Conservation (phyloP, 495 filamentous ascomycete genomes). For the Penicillium riverlandense region DNA sequence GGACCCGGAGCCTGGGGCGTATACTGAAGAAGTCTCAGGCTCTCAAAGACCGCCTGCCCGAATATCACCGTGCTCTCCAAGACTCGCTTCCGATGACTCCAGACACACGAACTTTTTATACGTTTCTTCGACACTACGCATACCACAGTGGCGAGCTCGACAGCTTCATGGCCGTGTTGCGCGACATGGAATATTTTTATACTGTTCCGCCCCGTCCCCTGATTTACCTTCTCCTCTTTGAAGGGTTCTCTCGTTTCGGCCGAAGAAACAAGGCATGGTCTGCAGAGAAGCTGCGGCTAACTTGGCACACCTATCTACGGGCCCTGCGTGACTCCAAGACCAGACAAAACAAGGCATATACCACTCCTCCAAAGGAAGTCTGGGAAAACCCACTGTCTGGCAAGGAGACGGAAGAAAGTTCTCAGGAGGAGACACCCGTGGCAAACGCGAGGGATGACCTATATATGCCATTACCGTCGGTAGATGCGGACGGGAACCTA, state of each 20-base stretch:
- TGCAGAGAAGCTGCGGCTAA: conserved; percentile 41
- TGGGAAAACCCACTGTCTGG: conserved; percentile 34
- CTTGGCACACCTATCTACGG: conserved; percentile 39
- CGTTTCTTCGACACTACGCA: conserved; percentile 32
- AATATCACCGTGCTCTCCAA: conserved; percentile 30
- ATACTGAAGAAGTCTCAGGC: conserved; percentile 28
- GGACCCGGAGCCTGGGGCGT: conserved; percentile 22
- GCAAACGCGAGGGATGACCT: conserved; percentile 10
- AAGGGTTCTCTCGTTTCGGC: conserved; percentile 68
- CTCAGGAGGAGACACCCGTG: conserved; percentile 2
- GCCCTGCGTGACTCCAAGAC: conserved; percentile 48
- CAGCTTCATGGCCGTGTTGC: conserved; percentile 26
- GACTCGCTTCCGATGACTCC: conserved; percentile 31
- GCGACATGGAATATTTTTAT: conserved; percentile 35
- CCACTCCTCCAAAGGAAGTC: conserved; percentile 8
- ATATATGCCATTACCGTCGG: conserved; percentile 24
- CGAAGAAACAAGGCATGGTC: conserved; percentile 61
- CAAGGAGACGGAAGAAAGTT: neutral
- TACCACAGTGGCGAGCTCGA: conserved; percentile 28
- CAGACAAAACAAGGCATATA: conserved; percentile 28
- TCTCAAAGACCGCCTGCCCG: conserved; percentile 21
- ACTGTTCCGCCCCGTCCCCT: conserved; percentile 32
- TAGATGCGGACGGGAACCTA: neutral
- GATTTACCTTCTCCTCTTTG: conserved; percentile 51
- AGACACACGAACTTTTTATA: conserved; percentile 40